Conservation (phyloP, 1,139 yeast species). For the Diutina catenulata region DNA sequence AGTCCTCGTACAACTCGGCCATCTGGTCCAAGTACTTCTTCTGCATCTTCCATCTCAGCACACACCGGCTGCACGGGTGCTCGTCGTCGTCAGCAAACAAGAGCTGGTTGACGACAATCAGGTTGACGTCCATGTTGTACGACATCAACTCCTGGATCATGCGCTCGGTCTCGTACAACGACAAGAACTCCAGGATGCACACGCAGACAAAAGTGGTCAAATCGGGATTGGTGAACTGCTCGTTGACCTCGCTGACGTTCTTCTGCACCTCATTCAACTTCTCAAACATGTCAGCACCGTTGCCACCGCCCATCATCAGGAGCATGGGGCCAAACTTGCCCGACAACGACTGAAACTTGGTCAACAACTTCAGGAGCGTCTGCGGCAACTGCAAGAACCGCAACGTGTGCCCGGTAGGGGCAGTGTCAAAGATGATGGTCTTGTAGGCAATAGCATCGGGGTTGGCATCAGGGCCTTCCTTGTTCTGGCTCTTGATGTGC, state of each 20-base stretch:
- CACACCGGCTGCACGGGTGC: conserved; percentile 74
- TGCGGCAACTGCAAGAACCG: conserved; percentile 90
- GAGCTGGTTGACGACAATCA: conserved; percentile 89
- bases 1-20: conserved; percentile 87
- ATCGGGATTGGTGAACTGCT: conserved; percentile 92
- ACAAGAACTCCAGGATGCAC: conserved; percentile 91
- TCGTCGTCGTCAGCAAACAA: conserved; percentile 70
- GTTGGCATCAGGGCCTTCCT: conserved; percentile 17
- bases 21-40: conserved; percentile 88
- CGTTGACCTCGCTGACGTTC: conserved; percentile 78
- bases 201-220: conserved; percentile 94
- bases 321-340: conserved; percentile 88
- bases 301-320: conserved; percentile 58
- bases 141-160: conserved; percentile 92
- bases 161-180: conserved; percentile 93
- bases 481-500: conserved; percentile 75
- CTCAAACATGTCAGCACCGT: conserved; percentile 59
- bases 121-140: conserved; percentile 91
- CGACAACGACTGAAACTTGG: conserved; percentile 77
- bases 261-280: conserved; percentile 77
- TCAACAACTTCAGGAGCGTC: conserved; percentile 75
- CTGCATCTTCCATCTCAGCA: conserved; percentile 92
- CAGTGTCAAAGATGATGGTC: conserved; percentile 92
- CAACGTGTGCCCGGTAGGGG: conserved; percentile 96
- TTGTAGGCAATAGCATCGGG: conserved; percentile 44